Evolutionary conservation across 768 basidiomycete species (phyloP).

Genomic region (Trametes cingulata): DNA sequence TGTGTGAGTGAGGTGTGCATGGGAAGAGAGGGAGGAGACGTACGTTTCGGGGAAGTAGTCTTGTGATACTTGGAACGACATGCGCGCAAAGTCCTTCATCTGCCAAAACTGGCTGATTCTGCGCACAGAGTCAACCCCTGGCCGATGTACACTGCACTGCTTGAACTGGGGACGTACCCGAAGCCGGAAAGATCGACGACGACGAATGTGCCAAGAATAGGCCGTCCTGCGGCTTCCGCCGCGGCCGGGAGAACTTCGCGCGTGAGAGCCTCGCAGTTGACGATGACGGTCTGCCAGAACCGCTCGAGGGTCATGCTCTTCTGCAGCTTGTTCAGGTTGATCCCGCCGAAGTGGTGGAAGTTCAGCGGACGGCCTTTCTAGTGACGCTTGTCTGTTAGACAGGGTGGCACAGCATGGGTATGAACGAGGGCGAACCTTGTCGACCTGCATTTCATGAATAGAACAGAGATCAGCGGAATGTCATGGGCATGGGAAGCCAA

Average conservation of each 20-base stretch:
- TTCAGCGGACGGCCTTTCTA: conserved; percentile 75
- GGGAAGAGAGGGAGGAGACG: conserved; percentile 21
- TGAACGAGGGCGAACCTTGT: conserved; percentile 51
- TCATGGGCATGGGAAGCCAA: not conserved
- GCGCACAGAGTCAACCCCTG: not conserved
- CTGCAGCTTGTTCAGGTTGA: conserved; percentile 44
- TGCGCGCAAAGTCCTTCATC: conserved; percentile 62
- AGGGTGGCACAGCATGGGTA: too few relatives aligned
- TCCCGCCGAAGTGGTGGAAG: conserved; percentile 60
- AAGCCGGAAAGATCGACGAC: conserved; percentile 75
- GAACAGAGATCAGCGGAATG: not conserved
- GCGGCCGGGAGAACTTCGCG: conserved; percentile 71
- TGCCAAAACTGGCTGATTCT: conserved; percentile 77
- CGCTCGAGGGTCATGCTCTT: conserved; percentile 33
- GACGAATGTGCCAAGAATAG: conserved; percentile 54
- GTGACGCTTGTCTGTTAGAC: not conserved
- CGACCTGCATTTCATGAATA: conserved; percentile 45
- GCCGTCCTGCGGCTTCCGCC: conserved; percentile 51
- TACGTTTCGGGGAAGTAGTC: conserved; percentile 81
- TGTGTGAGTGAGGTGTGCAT: not conserved
- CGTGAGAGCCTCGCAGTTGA: conserved; percentile 63
- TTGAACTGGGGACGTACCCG: conserved; percentile 46
- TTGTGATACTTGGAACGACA: conserved; percentile 73
- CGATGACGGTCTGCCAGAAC: conserved; percentile 57
- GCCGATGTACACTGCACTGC: not conserved